These are phyloP conservation scores for Evernia prunastri DNA, from an alignment of 495 filamentous ascomycete genomes.

Conservation along the genomic window DNA sequence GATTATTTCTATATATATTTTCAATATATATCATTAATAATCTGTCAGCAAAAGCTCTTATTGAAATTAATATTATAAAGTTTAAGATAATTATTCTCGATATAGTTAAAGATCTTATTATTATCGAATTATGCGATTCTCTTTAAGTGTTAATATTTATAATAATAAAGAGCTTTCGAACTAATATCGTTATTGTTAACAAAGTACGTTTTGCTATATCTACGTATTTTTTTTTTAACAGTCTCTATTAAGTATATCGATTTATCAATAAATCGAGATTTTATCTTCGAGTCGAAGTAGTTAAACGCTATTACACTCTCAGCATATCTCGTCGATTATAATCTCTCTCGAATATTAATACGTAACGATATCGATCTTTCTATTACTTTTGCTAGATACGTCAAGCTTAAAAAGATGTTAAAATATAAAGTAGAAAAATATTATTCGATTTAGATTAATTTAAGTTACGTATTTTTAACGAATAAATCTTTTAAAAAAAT, in stretches of 20 bases:
- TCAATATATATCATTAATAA: background rate
- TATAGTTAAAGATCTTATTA: background rate
- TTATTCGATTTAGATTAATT: too few relatives aligned
- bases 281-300: too few relatives aligned
- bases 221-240: too few relatives aligned
- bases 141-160: background rate
- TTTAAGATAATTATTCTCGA: background rate
- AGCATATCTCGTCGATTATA: background rate
- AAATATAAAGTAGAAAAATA: too few relatives aligned
- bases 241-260: too few relatives aligned
- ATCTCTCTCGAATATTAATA: background rate
- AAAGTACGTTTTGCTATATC: background rate
- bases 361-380: background rate
- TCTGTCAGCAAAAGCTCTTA: background rate
- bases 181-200: background rate
- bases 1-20: background rate
- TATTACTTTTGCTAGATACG: background rate
- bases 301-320: too few relatives aligned
- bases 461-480: too few relatives aligned
- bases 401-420: too few relatives aligned
- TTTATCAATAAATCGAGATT: too few relatives aligned
- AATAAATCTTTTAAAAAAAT: too few relatives aligned
- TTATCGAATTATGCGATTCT: background rate
- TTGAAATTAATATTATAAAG: background rate
- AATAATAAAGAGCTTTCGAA: background rate